Conservation (phyloP, 148 eudicot genomes). For the Silene uniflora region DNA sequence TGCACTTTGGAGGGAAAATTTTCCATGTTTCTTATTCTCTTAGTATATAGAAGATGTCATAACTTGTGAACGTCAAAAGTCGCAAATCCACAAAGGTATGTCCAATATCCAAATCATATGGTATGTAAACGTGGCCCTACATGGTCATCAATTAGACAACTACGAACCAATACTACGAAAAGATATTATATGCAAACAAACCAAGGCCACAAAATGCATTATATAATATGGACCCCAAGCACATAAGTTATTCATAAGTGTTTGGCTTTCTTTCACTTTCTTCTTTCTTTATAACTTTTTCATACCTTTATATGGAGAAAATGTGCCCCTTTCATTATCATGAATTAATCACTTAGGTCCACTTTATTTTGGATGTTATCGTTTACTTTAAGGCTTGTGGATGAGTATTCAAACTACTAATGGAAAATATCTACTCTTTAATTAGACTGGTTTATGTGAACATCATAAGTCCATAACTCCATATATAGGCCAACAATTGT, state of each 20-base stretch:
- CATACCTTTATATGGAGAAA: constrained; percentile 8
- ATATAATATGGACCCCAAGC: constrained; percentile 6
- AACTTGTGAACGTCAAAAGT: too few species aligned
- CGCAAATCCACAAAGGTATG: too few species aligned
- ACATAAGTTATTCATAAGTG: constrained; percentile 20
- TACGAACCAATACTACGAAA: not conserved
- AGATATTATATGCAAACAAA: constrained; percentile 24
- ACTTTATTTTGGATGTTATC: constrained; percentile 13
- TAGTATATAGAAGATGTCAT: too few species aligned
- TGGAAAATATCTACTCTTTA: constrained; percentile 19
- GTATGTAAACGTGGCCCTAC: not conserved
- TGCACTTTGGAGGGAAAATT: too few species aligned
- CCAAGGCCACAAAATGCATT: constrained; percentile 23
- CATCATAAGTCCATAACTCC: not conserved
- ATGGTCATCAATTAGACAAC: constrained; percentile 16
- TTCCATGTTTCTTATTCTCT: too few species aligned
- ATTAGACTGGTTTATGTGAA: not conserved
- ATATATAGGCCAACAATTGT: not conserved
- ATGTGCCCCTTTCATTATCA: constrained; percentile 35
- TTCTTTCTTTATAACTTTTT: constrained; percentile 12
- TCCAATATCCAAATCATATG: not conserved
- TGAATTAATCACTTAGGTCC: constrained; percentile 15
- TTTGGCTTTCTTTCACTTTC: constrained; percentile 29
- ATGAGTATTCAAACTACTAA: not conserved
- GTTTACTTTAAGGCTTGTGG: constrained; percentile 10